Evolutionary conservation across 139 green algal species (phyloP), one percentile per base, ranked within the genome.

Genomic region (Micromonas commoda): DNA sequence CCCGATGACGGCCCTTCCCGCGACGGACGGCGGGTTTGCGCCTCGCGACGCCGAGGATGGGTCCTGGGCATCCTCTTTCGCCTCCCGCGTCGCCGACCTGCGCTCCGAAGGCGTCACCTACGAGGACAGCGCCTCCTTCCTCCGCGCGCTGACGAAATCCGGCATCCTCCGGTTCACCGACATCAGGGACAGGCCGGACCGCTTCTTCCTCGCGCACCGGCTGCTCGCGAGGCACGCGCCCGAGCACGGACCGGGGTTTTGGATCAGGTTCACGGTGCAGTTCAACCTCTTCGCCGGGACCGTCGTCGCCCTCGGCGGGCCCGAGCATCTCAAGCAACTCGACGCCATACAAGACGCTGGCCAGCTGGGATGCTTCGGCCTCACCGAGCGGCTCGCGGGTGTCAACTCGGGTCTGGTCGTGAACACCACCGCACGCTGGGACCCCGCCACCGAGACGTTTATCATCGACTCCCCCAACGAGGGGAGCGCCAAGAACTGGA

Each of bases 211-310:
- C 33, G 74, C 74, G 74, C 74, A 80, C 61, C 20, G 38, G 21
- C 20, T 73, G 20, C 32, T 80, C 39, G 74, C 74, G 5, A 29
- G 35, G 60, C 33, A 31, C 33, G 19, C 26, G 29, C 51, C 34
- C 2, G 71, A 78, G 3, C 9, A 33, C 2, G 68, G 68, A 9
- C 68, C 68, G 2, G 80, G 80, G 0, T 81, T 84, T 35, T 72
- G 80, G 45, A 81, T 84, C 21, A 38, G 80, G 24, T 84, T 84
- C 65, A 84, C 80, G 1, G 80, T 84, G 77, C 80, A 84, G 19
- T 84, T 67, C 65, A 84, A 84, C 66, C 67, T 84, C 1, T 84
- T 76, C 77, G 73, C 74, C 9, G 80, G 80, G 13, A 81, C 74
- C 26, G 67, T 84, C 0, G 54, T 80, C 21, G 80, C 74, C n/a